Base-by-base conservation (phyloP, 495 filamentous ascomycete genomes). In the Sabuloglossum arenarium region DNA sequence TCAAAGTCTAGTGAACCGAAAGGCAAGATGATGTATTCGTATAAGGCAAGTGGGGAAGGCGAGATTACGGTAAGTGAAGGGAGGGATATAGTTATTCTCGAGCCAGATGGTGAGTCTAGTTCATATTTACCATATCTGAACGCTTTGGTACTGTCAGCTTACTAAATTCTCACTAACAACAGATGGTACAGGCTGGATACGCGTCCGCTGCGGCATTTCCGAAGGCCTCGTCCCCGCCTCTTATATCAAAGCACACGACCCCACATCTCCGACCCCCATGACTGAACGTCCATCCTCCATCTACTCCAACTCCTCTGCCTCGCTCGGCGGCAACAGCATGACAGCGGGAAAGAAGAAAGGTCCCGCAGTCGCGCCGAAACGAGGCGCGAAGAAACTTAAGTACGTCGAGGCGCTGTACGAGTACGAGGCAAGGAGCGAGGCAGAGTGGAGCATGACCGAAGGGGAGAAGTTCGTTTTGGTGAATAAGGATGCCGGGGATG, bases 371-470 rank as follows among this genome's bases (percentile, higher is more conserved):
- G 93, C 89, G 24, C 91, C 91, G 10, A 82, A 84, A 60, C 78
- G 90, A 9, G 90, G 89, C 10, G 91, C 88, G 14, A 94, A 94
- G 79, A 94, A 94, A 62, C 69, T 95, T n/a, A 84, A 84, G 63
- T 93, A 96, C 60, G 89, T 91, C 6, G 86, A 94, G 65, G 91
- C 91, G 1, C 39, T 96, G 65, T 98, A 96, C 63, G 87, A 90
- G 29, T 98, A 98, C 64, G 73, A 81, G 58, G 86, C 90, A 8
- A 78, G 84, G 59, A 88, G 81, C 62, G 87, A 91, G 34, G 78
- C 78, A 30, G 91, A 98, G 67, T 86, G 86, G 70, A 85, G 73
- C 64, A 98, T 98, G 86, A 59, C 64, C 2, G 91, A 91, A 69
- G 91, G 91, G 0, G 91, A 98, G 66, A 72, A 81, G 54, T 95